Conservation (phyloP, 345 rosid species). For the Brassica incana region DNA sequence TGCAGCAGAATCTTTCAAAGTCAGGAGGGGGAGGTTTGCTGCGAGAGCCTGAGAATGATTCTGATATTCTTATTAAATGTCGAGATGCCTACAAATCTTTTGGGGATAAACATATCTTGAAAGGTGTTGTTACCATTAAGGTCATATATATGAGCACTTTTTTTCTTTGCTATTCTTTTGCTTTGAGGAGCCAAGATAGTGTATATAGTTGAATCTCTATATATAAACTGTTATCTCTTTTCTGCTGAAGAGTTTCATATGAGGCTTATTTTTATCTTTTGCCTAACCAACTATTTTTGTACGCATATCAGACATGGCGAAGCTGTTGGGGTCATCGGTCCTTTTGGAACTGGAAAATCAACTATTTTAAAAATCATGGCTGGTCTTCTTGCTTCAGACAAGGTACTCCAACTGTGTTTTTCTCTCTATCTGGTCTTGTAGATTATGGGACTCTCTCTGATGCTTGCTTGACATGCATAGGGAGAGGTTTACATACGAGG, state of each 20-base stretch:
- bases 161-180: no score
- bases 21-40: no score
- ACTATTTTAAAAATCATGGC: slow-evolving; percentile 88
- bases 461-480: slow-evolving; percentile 41
- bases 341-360: slow-evolving; percentile 98
- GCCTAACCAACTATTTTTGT: no score
- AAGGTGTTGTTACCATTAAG: slow-evolving; percentile 76
- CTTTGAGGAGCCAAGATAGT: no score
- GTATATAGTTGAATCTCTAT: no score
- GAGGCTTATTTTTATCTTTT: no score
- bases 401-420: slow-evolving; percentile 44
- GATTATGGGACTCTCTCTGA: slow-evolving; percentile 2
- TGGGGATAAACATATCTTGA: slow-evolving; percentile 86
- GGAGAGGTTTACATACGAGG: slow-evolving; percentile 90
- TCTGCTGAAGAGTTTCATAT: no score
- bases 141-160: no score
- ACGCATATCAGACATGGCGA: slow-evolving; percentile 88
- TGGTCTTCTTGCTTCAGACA: slow-evolving; percentile 96
- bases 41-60: no score
- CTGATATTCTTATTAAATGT: slow-evolving; percentile 80
- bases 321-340: slow-evolving; percentile 97
- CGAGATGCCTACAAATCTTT: slow-evolving; percentile 84
- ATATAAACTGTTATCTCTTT: no score
- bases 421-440: not conserved
- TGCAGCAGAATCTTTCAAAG: no score